A percentile compares a stretch with the other conserved stretches of the same genome.
Conservation (phyloP, 2,329 filamentous ascomycete species). For the Paecilomyces sp. region DNA sequence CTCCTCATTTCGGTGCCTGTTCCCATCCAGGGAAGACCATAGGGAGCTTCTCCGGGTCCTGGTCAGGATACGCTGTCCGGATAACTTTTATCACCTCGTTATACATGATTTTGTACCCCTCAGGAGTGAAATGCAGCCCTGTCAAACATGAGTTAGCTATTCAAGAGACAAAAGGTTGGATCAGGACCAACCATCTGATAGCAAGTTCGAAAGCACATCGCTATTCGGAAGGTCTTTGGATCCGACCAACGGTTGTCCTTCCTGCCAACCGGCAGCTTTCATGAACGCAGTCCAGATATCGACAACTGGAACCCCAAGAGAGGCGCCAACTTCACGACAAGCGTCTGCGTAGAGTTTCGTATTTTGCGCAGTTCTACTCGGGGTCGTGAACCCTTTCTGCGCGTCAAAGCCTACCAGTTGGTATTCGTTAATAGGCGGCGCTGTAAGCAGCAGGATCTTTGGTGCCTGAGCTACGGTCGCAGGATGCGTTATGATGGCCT, state of each 20-base stretch:
- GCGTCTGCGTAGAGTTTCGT: conserved; percentile 61
- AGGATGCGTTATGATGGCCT: conserved; percentile 64
- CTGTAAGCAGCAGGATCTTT: conserved; percentile 67
- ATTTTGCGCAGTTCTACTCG: conserved; percentile 53
- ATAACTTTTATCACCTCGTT: conserved; percentile 48
- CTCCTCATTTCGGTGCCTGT: conserved; percentile 28
- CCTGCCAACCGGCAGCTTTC: conserved; percentile 51
- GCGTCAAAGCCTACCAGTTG: conserved; percentile 47
- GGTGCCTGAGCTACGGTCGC: conserved; percentile 62
- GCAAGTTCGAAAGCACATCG: conserved; percentile 44
- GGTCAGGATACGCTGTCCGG: conserved; percentile 46
- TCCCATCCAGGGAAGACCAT: conserved; percentile 50
- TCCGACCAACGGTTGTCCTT: conserved; percentile 47
- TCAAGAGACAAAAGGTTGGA: neutral
- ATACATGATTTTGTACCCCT: conserved; percentile 51
- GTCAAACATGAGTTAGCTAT: conserved; percentile 3
- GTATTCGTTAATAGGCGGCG: conserved; percentile 76
- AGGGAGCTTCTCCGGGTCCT: conserved; percentile 45
- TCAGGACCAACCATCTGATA: conserved; percentile 49
- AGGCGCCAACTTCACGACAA: conserved; percentile 54
- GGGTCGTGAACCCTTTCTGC: conserved; percentile 39
- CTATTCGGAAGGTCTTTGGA: conserved; percentile 52
- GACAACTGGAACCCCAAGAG: conserved; percentile 54
- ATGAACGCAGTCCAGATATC: conserved; percentile 79
- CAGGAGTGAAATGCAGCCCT: conserved; percentile 53